These are phyloP conservation scores for Rubia peregrina DNA, from an alignment of 305 asterid genomes.

Conservation along the genomic window DNA sequence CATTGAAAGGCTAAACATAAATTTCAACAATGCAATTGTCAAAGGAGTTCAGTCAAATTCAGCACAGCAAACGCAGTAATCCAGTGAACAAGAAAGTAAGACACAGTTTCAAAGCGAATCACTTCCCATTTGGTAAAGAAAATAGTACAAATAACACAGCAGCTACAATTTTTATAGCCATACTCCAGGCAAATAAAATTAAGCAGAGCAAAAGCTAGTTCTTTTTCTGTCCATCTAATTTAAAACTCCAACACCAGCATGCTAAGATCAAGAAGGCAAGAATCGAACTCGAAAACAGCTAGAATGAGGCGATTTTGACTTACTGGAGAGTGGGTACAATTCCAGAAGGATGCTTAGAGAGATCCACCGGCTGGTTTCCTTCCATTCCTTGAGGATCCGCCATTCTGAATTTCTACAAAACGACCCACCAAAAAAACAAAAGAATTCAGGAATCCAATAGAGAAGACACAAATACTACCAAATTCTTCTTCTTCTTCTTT, in stretches of 20 bases:
- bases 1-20: background rate
- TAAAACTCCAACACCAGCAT: background rate
- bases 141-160: background rate
- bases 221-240: background rate
- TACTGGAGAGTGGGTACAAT: conserved; percentile 87
- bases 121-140: background rate
- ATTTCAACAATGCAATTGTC: no score
- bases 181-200: background rate
- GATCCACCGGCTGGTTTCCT: conserved; percentile 80
- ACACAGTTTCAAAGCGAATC: background rate
- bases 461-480: background rate
- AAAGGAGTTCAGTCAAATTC: background rate
- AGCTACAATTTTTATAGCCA: background rate
- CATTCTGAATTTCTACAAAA: conserved; percentile 27
- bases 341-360: conserved; percentile 76
- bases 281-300: background rate
- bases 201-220: background rate
- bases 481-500: background rate
- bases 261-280: background rate
- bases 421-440: background rate
- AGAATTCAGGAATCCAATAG: background rate
- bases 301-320: conserved; percentile 10
- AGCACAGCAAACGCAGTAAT: background rate
- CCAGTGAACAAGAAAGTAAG: background rate
- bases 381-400: conserved; percentile 63